Evolutionary conservation across 495 filamentous ascomycete species (phyloP), one percentile per base, ranked within the genome.

Genomic region (Trichoderma erinaceum): DNA sequence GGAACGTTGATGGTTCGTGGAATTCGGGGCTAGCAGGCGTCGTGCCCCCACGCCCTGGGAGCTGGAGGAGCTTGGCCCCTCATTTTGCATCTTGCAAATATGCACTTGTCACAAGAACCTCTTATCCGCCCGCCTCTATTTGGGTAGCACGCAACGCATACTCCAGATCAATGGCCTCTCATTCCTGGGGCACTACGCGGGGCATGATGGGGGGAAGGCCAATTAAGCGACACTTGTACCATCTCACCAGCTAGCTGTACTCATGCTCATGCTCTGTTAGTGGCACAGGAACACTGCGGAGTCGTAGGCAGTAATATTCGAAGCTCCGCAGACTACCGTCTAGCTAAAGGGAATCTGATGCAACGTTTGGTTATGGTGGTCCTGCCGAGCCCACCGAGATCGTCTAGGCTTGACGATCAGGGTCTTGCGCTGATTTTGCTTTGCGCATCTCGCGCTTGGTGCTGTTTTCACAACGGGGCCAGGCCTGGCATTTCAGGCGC

Each of bases 11-110:
- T 61, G 56, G 56, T 27, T 61, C 56, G 56, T 21, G 56, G 56
- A 61, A 13, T 27, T 61, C 16, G 56, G 56, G 56, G 56, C 56
- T 32, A 61, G 27, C 27, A 21, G 23, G 10, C 10, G 56, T 61
- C 25, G 56, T 21, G 50, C 50, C 50, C 56, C 56, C 56, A 61
- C 56, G 56, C 27, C 56, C 56, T 61, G 15, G 23, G 27, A 6
- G 25, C 4, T 4, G 56, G 50, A n/a, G 27, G 56, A 61, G 56
- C 15, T 2, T 18, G 8, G 56, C 15, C 56, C 56, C 56, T 25
- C 56, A 61, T 27, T 61, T 32, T 61, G 56, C 56, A 61, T 61
- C 56, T 61, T 61, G 56, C 56, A 11, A 61, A 61, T 61, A 32
- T 32, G 12, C 27, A 2, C 23, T 61, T 61, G 56, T 61, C 56